Evolutionary conservation across 306 rosid species (phyloP).

Genomic region (Astragalus membranaceus): DNA sequence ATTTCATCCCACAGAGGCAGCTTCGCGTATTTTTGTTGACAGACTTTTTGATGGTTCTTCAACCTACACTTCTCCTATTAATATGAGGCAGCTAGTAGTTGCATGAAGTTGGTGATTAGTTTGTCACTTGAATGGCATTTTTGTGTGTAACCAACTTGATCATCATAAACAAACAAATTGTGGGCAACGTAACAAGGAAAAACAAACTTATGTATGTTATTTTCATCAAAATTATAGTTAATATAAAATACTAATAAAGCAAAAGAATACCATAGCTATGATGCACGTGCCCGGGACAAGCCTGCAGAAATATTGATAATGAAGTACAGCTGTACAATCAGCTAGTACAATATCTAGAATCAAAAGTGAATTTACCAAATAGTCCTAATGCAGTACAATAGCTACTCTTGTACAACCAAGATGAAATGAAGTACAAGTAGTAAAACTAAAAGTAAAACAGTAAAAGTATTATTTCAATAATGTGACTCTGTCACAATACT

Average conservation of each 20-base stretch:
- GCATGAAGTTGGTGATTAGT: conserved; percentile 16
- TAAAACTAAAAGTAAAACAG: no score
- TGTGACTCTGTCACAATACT: no score
- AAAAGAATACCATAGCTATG: conserved; percentile 69
- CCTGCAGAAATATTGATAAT: conserved; percentile 52
- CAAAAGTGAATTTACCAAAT: no score
- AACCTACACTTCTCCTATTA: conserved; percentile 45
- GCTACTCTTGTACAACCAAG: no score
- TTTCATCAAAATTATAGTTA: conserved; percentile 18
- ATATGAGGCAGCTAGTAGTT: conserved; percentile 42
- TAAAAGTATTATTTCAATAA: no score
- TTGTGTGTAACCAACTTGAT: neutral
- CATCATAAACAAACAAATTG: neutral
- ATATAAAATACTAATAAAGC: conserved; percentile 13
- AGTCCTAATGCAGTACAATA: no score
- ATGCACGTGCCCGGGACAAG: conserved; percentile 74
- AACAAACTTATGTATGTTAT: neutral
- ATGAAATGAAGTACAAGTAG: no score
- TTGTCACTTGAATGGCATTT: neutral
- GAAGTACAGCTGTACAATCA: no score
- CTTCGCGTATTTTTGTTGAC: conserved; percentile 32
- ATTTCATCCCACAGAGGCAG: conserved; percentile 63
- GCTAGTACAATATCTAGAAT: no score
- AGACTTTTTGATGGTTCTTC: conserved; percentile 43
- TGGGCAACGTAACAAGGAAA: neutral